phyloP scores from a whole-genome alignment of 1,284 basidiomycete genomes.

The Pholiota adiposa region DNA sequence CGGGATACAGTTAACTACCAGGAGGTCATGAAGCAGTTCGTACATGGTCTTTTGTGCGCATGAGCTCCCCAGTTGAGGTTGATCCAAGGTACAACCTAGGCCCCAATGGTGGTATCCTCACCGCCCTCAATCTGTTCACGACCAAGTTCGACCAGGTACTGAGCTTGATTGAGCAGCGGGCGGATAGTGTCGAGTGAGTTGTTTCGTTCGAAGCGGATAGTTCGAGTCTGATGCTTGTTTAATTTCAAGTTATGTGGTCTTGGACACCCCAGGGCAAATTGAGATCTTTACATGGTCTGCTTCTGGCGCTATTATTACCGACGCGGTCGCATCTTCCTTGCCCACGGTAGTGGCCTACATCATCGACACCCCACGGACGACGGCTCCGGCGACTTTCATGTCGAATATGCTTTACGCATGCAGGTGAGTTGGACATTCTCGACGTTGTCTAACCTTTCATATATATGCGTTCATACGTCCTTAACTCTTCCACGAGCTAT shows the following conservation, averaged over 20 bases:
- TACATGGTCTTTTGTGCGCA: slow-evolving; percentile 29
- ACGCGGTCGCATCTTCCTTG: slow-evolving; percentile 92
- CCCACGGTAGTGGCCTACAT: slow-evolving; percentile 97
- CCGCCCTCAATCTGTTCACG: slow-evolving; percentile 96
- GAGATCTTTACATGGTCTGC: slow-evolving; percentile 99
- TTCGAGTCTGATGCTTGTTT: background rate
- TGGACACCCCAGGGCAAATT: slow-evolving; percentile 99
- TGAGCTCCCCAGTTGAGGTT: slow-evolving; percentile 14
- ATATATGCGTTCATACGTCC: background rate
- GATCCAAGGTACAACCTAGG: slow-evolving; percentile 86
- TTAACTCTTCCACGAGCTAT: background rate
- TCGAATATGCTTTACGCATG: slow-evolving; percentile 99
- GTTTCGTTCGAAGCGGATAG: slow-evolving; percentile 1
- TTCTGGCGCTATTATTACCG: slow-evolving; percentile 97
- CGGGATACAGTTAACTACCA: slow-evolving; percentile 97
- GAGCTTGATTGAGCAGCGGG: slow-evolving; percentile 89
- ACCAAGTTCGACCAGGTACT: slow-evolving; percentile 99
- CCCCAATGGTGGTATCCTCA: slow-evolving; percentile 97
- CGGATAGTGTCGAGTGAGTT: slow-evolving; percentile 83
- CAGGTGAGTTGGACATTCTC: slow-evolving; percentile 57
- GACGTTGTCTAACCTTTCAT: background rate
- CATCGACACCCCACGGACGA: slow-evolving; percentile 96
- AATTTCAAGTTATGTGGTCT: slow-evolving; percentile 78
- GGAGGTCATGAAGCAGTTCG: slow-evolving; percentile 99
- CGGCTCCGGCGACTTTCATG: slow-evolving; percentile 98